Conservation (phyloP, 805 yeast genomes). For the Novakomyces olei region DNA sequence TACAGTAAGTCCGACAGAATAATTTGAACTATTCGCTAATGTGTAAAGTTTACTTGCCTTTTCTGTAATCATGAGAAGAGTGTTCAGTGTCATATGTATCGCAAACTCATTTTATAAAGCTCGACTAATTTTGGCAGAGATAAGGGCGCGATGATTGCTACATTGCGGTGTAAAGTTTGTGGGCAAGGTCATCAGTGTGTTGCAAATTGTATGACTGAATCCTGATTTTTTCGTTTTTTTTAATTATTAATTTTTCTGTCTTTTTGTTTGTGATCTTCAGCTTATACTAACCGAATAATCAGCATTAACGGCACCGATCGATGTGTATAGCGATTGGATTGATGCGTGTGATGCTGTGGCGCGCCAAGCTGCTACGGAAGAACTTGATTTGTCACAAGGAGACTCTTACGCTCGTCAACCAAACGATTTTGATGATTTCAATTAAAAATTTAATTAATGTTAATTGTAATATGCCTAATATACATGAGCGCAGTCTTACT, state of each 20-base stretch:
- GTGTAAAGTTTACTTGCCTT: conserved; percentile 2
- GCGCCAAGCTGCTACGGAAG: neutral
- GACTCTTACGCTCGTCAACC: too few relatives aligned
- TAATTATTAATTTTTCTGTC: neutral
- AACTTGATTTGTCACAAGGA: too few relatives aligned
- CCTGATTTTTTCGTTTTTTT: neutral
- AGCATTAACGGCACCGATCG: conserved; percentile 63
- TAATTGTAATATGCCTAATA: too few relatives aligned
- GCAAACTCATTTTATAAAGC: neutral
- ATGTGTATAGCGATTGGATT: conserved; percentile 90
- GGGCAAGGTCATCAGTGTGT: conserved; percentile 3
- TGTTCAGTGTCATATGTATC: conserved; percentile 1
- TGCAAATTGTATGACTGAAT: neutral
- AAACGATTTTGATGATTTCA: too few relatives aligned
- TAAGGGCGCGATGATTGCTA: conserved; percentile 1
- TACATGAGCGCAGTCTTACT: too few relatives aligned
- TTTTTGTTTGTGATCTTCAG: neutral
- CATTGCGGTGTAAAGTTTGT: conserved; percentile 2
- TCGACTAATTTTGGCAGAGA: neutral
- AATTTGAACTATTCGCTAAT: neutral
- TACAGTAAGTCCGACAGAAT: neutral
- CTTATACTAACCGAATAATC: neutral
- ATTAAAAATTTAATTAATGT: too few relatives aligned
- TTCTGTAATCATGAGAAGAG: conserved; percentile 4
- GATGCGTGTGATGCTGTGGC: conserved; percentile 53